Base-by-base conservation (phyloP, 208 protist genomes). In the Blechomonas ayalai region DNA sequence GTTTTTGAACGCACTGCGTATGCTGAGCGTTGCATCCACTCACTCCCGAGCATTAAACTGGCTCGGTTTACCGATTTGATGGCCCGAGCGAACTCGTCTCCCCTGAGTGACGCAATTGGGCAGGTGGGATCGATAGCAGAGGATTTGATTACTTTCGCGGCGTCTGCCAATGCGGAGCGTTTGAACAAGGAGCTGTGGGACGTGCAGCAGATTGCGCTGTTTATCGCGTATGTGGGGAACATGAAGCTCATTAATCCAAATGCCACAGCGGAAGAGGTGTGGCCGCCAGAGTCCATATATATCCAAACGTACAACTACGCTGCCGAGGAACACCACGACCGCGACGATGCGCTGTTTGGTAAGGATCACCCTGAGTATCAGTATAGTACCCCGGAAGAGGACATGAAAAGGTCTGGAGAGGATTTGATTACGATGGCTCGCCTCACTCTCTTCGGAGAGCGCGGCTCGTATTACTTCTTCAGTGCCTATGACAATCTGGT, bases 381-480 rank as follows among this genome's bases (percentile, higher is more conserved):
- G 42, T 59, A 59, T 23, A 40, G 16, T 16, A 35, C 8, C 32
- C 39, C 52, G 5, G 5, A 23, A 5, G 32, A 19, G 15, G 52
- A 59, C 31, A n/a, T 49, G 10, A 19, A 6, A 22, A 6, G 28
- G 13, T 13, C 24, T 16, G 52, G 19, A 9, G 34, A 49, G 5
- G 52, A 59, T 7, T 28, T 59, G 4, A 12, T 38, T 4, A 19
- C 40, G 6, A 59, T 59, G 52, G 39, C 52, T 8, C 39, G 52
- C 26, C 52, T 59, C 29, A 33, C 52, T 7, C 24, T 52, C 16
- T 52, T 52, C 42, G 52, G 52, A 13, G 18, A 40, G 15, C 52
- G 52, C 13, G 52, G 42, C 13, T 9, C 28, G n/a, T n/a, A 20
- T 32, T 52, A 52, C 29, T 59, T 42, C 34, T 43, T 43, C 13